These are phyloP conservation scores for Zygnema circumcarinatum DNA, from an alignment of 139 green algal species.

Conservation along the genomic window DNA sequence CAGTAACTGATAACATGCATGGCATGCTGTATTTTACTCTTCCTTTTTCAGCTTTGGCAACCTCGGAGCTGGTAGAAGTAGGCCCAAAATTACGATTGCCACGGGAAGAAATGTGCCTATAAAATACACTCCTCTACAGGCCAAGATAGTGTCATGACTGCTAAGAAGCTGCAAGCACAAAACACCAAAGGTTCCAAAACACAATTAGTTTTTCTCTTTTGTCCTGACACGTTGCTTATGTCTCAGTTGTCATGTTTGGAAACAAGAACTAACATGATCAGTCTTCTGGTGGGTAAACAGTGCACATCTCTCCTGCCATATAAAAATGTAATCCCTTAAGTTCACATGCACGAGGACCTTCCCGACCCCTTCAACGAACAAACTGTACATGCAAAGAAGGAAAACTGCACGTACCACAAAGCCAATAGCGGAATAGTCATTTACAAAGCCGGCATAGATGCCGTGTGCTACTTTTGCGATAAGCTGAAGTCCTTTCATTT, in stretches of 20 bases:
- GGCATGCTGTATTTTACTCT: not conserved
- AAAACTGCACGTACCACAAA: slow-evolving; percentile 34
- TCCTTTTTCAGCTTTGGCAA: not conserved
- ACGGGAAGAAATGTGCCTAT: slow-evolving; percentile 32
- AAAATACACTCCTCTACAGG: slow-evolving; percentile 23
- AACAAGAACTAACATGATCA: not conserved
- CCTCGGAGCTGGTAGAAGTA: not conserved
- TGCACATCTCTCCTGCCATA: not conserved
- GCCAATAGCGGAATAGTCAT: slow-evolving; percentile 29
- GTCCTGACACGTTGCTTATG: not conserved
- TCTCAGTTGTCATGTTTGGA: not conserved
- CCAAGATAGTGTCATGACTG: slow-evolving; percentile 15
- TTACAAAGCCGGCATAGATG: slow-evolving; percentile 8
- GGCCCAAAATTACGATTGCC: not conserved
- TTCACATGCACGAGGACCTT: not conserved
- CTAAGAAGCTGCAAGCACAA: slow-evolving; percentile 25
- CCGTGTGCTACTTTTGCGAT: not conserved
- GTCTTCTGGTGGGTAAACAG: not conserved
- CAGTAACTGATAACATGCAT: not conserved
- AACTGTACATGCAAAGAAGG: not conserved
- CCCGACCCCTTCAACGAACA: no score
- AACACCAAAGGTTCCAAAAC: not conserved
- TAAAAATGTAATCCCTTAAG: not conserved
- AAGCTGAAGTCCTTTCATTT: not conserved
- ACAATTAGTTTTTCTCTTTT: not conserved